Evolutionary conservation across 176 grass and related monocot genomes (phyloP).

Genomic region (Musa acuminata): DNA sequence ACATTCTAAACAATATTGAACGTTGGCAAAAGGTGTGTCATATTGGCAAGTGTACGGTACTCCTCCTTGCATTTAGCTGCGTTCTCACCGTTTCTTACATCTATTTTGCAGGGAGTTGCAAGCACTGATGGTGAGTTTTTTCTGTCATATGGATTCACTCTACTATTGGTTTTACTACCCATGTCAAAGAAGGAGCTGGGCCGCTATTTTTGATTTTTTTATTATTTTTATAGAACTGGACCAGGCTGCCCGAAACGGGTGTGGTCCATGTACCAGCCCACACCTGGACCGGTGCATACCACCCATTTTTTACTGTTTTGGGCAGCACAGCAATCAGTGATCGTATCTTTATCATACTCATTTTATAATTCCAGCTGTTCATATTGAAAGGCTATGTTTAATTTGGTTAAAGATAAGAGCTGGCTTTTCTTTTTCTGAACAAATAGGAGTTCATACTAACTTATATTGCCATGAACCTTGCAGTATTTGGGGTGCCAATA

Average conservation of each 20-base stretch:
- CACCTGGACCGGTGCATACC: too few species aligned
- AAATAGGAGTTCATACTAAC: background rate
- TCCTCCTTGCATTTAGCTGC: conserved; percentile 6
- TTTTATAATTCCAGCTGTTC: background rate
- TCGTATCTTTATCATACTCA: background rate
- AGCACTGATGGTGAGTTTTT: conserved; percentile 81
- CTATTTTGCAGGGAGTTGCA: conserved; percentile 71
- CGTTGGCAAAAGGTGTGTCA: conserved; percentile 92
- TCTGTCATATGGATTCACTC: conserved; percentile 12
- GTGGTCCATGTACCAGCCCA: too few species aligned
- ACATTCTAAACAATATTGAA: conserved; percentile 80
- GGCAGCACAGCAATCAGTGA: background rate
- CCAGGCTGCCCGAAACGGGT: too few species aligned
- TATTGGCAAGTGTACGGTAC: conserved; percentile 17
- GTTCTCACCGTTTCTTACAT: conserved; percentile 29
- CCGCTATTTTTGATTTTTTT: background rate
- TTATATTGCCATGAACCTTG: conserved; percentile 16
- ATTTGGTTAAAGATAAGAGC: background rate
- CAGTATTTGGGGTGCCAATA: conserved; percentile 87
- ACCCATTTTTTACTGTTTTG: too few species aligned
- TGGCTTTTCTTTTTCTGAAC: background rate
- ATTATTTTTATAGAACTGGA: too few species aligned
- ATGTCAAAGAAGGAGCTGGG: background rate
- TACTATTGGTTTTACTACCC: conserved; percentile 11
- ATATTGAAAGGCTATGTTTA: background rate